Evolutionary conservation across 129 eudicot genomes (phyloP), one percentile per base, ranked within the genome.

Genomic region (Centella asiatica): DNA sequence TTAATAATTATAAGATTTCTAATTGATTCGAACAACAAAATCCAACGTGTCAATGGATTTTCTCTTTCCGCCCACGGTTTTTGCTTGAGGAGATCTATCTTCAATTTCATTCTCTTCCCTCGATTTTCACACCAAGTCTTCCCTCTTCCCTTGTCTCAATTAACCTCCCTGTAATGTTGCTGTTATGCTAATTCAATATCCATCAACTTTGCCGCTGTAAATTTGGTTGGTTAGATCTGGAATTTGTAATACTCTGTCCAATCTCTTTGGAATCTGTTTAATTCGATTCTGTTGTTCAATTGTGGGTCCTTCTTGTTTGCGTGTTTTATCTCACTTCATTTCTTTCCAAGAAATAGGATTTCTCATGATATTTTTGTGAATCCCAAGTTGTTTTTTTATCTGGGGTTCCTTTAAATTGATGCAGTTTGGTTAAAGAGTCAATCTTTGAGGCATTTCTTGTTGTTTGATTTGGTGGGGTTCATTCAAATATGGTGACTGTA

Each of bases 401-500:
- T 49, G 50, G 81, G 44, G n/a, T 65, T 55, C 26, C 40, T 28
- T 57, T 39, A 25, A 33, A 66, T 76, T 70, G 49, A 19, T 18
- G 47, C 1, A 52, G 44, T 53, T 60, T 48, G 31, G 56, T 76
- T 34, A 25, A 27, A 59, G 22, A 45, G 44, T 24, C 32, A 42
- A 57, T 48, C 19, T 54, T 64, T 45, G 3, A 10, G 27, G 34
- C 24, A 14, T 65, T 26, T n/a, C 23, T 36, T 32, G 24, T 55
- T 61, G 26, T 54, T 72, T 25, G 25, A 29, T 53, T 77, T 57
- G 58, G 50, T 69, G 72, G 82, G 71, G 50, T 61, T 67, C 59
- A 23, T 37, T 69, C 31, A 45, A 48, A 15, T 40, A 84, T 87
- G 94, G 96, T 84, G 50, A 68, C 86, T 65, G 77, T 87, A n/a